Conservation (phyloP, 768 basidiomycete species). For the Baorangia bicolor region DNA sequence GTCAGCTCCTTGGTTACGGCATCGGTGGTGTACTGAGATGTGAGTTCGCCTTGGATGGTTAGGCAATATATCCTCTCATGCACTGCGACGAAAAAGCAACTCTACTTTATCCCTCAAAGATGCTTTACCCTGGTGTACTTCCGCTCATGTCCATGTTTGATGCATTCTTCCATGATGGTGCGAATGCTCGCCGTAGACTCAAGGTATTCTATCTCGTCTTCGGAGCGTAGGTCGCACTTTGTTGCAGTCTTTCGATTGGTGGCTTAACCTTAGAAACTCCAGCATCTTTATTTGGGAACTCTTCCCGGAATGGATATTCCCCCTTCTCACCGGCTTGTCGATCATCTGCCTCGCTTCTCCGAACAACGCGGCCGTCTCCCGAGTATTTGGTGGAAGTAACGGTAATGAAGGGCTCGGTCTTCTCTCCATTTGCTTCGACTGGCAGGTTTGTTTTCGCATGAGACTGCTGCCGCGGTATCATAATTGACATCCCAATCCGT, state of each 20-base stretch:
- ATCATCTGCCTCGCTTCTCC: slow-evolving; percentile 59
- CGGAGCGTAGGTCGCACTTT: slow-evolving; percentile 31
- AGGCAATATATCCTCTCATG: neutral
- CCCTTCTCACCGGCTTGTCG: slow-evolving; percentile 59
- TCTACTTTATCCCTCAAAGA: slow-evolving; percentile 44
- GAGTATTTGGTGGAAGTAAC: slow-evolving; percentile 60
- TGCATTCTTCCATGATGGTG: slow-evolving; percentile 42
- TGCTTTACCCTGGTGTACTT: slow-evolving; percentile 40
- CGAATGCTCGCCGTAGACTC: slow-evolving; percentile 40
- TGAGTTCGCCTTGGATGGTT: slow-evolving; percentile 18
- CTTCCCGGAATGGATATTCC: slow-evolving; percentile 43
- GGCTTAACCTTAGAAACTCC: slow-evolving; percentile 2
- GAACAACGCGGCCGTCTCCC: slow-evolving; percentile 48
- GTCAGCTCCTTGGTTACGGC: slow-evolving; percentile 47
- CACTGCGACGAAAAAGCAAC: slow-evolving; percentile 10
- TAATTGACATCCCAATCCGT: neutral
- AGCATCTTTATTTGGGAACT: slow-evolving; percentile 35
- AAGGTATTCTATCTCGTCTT: slow-evolving; percentile 30
- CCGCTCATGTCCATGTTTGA: slow-evolving; percentile 29
- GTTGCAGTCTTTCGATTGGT: slow-evolving; percentile 4
- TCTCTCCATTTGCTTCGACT: slow-evolving; percentile 59
- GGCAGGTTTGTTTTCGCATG: slow-evolving; percentile 45
- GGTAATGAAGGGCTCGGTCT: slow-evolving; percentile 64
- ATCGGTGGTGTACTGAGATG: slow-evolving; percentile 54
- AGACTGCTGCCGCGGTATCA: neutral